Evolutionary conservation across 106 monocot species (phyloP), one percentile per base, ranked within the genome.

Genomic region (Gastrodia elata): DNA sequence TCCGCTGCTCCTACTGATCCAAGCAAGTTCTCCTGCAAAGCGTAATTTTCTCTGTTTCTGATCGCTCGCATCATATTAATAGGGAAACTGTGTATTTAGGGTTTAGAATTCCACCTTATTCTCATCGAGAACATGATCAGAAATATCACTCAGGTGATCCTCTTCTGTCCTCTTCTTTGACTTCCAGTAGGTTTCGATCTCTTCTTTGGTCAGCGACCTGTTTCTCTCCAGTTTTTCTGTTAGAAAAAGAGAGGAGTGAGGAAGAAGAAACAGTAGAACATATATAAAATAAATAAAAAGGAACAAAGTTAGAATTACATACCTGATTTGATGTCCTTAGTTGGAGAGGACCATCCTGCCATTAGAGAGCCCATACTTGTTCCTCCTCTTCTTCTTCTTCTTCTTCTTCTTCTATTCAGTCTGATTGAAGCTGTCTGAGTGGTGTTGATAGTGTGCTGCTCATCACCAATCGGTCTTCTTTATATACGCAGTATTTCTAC

Each of bases 141-240:
- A 39, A n/a, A 43, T 35, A 22, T 6, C 49, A 6, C 9, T 26
- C 0, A 68, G 56, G 34, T 72, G 71, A 15, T 71, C 74, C 49
- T 71, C 76, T 24, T 83, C 82, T 16, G 28, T 41, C 18, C 34
- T 59, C 61, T 79, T 85, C 78, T 71, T 75, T 38, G 82, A 73
- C 79, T 76, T 75, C 82, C 85, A 82, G 75, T 79, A 82, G 65
- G 84, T 69, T 73, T 82, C 82, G 64, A 85, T 85, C 75, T 79
- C 82, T 35, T 58, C 75, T 76, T 59, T 85, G 14, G 85, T 85
- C 4, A 77, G 73, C 46, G 85, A 85, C 18, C 70, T 79, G 75
- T 85, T 85, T 38, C 82, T 85, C 75, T 79, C 57, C 32, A 61
- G 46, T 18, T 20, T 73, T 11, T 76, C 85, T 85, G 44, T 6